Evolutionary conservation across 2,329 filamentous ascomycete genomes (phyloP).

Genomic region (Emergomyces orientalis): DNA sequence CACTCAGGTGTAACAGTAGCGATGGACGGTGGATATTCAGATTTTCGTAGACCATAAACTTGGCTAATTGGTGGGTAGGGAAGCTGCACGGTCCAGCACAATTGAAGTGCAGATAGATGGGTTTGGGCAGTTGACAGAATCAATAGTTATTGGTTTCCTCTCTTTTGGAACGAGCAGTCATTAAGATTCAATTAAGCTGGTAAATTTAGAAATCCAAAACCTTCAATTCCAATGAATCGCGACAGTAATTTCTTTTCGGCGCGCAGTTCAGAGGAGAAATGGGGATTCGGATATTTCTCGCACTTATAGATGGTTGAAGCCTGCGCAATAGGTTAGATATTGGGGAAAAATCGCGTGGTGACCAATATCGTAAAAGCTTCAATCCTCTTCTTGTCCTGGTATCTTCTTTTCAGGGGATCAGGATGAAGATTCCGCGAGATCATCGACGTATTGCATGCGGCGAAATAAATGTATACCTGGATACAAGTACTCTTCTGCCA

Average conservation of each 20-base stretch:
- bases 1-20: not conserved
- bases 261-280: not conserved
- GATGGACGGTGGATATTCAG: not conserved
- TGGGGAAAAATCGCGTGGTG: not conserved
- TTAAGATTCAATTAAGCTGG: slow-evolving; percentile 41
- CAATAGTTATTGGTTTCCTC: slow-evolving; percentile 59
- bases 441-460: too few species aligned
- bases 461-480: too few species aligned
- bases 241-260: not conserved
- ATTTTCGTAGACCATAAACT: not conserved
- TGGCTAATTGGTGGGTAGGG: not conserved
- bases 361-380: too few species aligned
- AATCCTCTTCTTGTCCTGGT: too few species aligned
- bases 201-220: not conserved
- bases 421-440: too few species aligned
- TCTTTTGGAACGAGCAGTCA: slow-evolving; percentile 48
- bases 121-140: not conserved
- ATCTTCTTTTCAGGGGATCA: too few species aligned
- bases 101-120: not conserved
- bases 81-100: not conserved
- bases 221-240: not conserved
- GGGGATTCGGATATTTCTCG: not conserved
- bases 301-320: not conserved
- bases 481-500: too few species aligned
- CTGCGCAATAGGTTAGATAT: not conserved